Percentiles rank a stretch among this genome's conserved stretches.
Evolutionary conservation across 1,284 basidiomycete genomes (phyloP).

Genomic region (Boletus sp.): DNA sequence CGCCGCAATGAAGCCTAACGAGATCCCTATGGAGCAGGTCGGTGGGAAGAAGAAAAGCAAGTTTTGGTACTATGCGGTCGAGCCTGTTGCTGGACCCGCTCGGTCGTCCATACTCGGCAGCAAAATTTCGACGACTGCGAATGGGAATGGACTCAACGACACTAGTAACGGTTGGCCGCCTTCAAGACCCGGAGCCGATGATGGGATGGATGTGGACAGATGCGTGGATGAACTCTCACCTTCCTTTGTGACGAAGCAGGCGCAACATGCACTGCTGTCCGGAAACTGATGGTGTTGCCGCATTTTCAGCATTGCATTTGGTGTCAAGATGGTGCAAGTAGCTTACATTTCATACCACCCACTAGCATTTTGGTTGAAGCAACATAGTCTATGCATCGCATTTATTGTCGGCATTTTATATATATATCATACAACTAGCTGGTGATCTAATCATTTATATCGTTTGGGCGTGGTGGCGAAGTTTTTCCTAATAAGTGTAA

Average conservation of each 20-base stretch:
- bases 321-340: conserved; percentile 8
- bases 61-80: conserved; percentile 80
- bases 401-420: conserved; percentile 21
- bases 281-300: conserved; percentile 8
- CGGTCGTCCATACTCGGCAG: conserved; percentile 12
- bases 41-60: conserved; percentile 76
- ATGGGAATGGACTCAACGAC: conserved; percentile 20
- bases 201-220: conserved; percentile 30
- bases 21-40: conserved; percentile 65
- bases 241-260: conserved; percentile 12
- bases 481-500: conserved; percentile 18
- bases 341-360: conserved; percentile 29
- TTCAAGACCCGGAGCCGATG: neutral
- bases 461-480: neutral
- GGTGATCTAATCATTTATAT: neutral
- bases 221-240: conserved; percentile 15
- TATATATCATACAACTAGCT: conserved; percentile 19
- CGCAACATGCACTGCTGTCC: conserved; percentile 9
- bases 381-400: conserved; percentile 30
- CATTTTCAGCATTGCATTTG: conserved; percentile 10
- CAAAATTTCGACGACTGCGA: conserved; percentile 15
- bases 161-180: conserved; percentile 9
- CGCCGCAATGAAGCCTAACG: conserved; percentile 60
- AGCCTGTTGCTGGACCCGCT: conserved; percentile 46
- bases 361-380: conserved; percentile 24